Base-by-base conservation (phyloP, 2,329 filamentous ascomycete species). In the Cladosporium sp. region DNA sequence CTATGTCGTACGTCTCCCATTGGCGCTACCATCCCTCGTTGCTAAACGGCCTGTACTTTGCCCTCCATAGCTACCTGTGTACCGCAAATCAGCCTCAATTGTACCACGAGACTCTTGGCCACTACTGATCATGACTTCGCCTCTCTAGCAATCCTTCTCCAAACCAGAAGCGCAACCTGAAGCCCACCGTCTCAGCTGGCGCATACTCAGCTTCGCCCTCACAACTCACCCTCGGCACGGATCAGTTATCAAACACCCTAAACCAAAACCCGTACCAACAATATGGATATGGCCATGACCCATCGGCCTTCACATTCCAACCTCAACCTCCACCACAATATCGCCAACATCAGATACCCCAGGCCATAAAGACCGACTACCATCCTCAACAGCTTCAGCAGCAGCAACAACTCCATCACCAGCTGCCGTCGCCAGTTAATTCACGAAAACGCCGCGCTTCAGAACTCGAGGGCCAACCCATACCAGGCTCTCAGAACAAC, bases 111-210 rank as follows among this genome's bases (percentile, higher is more conserved):
- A 60, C n/a, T 63, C 57, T 49, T 30, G 55, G 44, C 66, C 32
- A 26, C n/a, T 54, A 57, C 51, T 54, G 34, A 55, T 47, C 28
- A 54, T 49, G 15, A 44, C 34, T 34, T 57, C 26, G 26, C 66
- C 61, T 66, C 64, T 63, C 30, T 66, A 77, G 74, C 68, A 82
- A 80, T 75, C 75, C 77, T 57, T 78, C 79, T 34, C 76, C 76
- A 64, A 76, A 78, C 69, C 74, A 78, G 72, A 80, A 80, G 73
- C 80, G 80, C 73, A 81, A 74, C 68, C 73, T 80, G 70, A 80
- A 81, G 70, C 79, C 78, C 36, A 78, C 78, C 52, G 68, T 70
- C 64, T 68, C 69, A 36, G 72, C 71, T 64, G 70, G 67, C 71
- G 68, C 72, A 38, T 77, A 80, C 69, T 77, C 77, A 59, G 74